Evolutionary conservation across 192 early-diverging fungal species (phyloP).

Genomic region (Lunasporangiospora selenospora): DNA sequence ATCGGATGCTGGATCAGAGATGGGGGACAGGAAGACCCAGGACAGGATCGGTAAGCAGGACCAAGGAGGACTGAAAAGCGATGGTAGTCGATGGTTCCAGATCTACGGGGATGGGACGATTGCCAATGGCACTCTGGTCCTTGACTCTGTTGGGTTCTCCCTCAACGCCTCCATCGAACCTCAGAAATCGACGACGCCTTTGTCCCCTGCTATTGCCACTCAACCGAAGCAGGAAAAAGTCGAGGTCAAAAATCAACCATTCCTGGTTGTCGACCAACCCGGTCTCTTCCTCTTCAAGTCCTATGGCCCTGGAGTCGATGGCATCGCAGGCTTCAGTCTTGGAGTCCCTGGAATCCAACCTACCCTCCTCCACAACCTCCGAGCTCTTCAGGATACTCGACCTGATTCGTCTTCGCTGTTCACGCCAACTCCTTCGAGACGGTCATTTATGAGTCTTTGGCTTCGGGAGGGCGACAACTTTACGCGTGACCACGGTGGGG

Average conservation of each 20-base stretch:
- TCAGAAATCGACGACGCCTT: neutral
- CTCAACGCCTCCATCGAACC: neutral
- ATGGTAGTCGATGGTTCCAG: constrained; percentile 16
- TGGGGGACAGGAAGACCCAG: too few relatives aligned
- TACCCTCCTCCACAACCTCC: constrained; percentile 28
- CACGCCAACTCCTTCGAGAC: neutral
- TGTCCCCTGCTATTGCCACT: too few relatives aligned
- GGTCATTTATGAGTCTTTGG: constrained; percentile 27
- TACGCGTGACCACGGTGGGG: constrained; percentile 16
- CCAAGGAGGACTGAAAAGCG: too few relatives aligned
- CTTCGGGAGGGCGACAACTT: constrained; percentile 11
- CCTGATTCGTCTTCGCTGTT: neutral
- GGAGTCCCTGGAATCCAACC: neutral
- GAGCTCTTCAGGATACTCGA: neutral
- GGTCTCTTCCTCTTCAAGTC: constrained; percentile 20
- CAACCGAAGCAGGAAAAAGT: too few relatives aligned
- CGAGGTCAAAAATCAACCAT: constrained; percentile 8
- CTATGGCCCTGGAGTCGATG: constrained; percentile 24
- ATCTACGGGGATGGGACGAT: constrained; percentile 27
- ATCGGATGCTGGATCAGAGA: too few relatives aligned
- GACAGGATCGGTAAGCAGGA: too few relatives aligned
- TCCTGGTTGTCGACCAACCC: constrained; percentile 26
- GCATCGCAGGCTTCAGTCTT: constrained; percentile 34
- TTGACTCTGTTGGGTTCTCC: constrained; percentile 26
- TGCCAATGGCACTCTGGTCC: constrained; percentile 29